Percentiles rank a stretch among this genome's conserved stretches.
phyloP scores from a whole-genome alignment of 2,329 filamentous ascomycete species.

The Pseudomassariella vexata region DNA sequence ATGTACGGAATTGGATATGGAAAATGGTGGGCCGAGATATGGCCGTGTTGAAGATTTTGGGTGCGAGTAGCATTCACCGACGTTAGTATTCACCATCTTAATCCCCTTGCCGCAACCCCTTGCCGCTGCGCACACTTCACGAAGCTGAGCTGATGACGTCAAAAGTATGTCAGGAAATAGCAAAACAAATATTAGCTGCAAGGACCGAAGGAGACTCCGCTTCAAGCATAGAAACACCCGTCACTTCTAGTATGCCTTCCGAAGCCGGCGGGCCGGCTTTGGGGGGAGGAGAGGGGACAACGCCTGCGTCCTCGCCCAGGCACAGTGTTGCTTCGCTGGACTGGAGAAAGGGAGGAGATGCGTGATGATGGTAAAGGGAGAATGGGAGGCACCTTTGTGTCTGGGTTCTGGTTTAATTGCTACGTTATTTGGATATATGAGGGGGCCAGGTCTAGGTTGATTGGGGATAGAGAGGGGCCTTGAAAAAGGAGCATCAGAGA shows the following conservation, averaged over 20 bases:
- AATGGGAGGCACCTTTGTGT: too few relatives aligned
- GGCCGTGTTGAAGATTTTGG: constrained; percentile 25
- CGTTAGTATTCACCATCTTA: constrained; percentile 10
- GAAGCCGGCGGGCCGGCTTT: constrained; percentile 1
- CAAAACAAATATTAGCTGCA: constrained; percentile 2
- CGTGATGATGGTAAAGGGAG: too few relatives aligned
- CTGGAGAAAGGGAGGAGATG: too few relatives aligned
- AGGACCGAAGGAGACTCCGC: not conserved
- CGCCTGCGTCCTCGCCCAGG: too few relatives aligned
- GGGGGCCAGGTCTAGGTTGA: too few relatives aligned
- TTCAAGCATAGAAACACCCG: constrained; percentile 1
- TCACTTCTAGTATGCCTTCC: not conserved
- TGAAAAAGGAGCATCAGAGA: too few relatives aligned
- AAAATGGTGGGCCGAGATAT: constrained; percentile 24
- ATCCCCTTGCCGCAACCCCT: not conserved
- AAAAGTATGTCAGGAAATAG: constrained; percentile 2
- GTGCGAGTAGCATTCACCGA: constrained; percentile 16
- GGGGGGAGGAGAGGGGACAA: too few relatives aligned
- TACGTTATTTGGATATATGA: too few relatives aligned
- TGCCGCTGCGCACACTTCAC: too few relatives aligned
- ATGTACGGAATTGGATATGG: constrained; percentile 31
- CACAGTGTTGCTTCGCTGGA: too few relatives aligned
- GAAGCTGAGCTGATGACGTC: not conserved
- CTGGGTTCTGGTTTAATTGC: too few relatives aligned
- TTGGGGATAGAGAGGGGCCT: too few relatives aligned